phyloP scores from a whole-genome alignment of 352 stramenopile species.

The Phytopythium helicoides region DNA sequence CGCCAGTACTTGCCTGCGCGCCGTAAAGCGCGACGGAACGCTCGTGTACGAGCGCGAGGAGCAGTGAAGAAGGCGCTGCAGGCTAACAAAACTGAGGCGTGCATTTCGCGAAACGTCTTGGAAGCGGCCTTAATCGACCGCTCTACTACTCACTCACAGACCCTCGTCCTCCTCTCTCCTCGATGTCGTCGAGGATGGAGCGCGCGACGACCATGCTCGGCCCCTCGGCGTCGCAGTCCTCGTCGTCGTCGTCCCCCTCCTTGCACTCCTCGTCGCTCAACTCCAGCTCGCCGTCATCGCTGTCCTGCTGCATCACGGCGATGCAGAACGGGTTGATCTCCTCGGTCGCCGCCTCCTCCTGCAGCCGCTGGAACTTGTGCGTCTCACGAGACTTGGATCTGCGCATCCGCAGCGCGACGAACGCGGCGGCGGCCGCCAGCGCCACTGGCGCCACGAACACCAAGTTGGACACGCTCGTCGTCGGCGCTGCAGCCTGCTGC shows the following conservation, averaged over 20 bases:
- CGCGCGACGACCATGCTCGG: constrained; percentile 1
- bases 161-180: constrained; percentile 11
- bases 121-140: background rate
- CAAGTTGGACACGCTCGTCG: constrained; percentile 33
- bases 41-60: constrained; percentile 44
- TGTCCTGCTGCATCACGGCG: constrained; percentile 17
- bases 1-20: constrained; percentile 62
- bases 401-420: constrained; percentile 28
- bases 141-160: background rate
- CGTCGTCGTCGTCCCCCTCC: constrained; percentile 4
- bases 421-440: constrained; percentile 39
- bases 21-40: constrained; percentile 42
- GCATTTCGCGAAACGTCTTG: background rate
- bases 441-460: constrained; percentile 38
- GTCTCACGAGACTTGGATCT: background rate
- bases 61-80: no score
- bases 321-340: constrained; percentile 79
- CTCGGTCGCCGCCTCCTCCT: constrained; percentile 30
- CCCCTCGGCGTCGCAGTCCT: background rate
- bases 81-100: background rate
- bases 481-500: background rate
- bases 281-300: constrained; percentile 29
- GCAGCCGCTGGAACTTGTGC: constrained; percentile 35
- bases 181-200: constrained; percentile 9
- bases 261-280: constrained; percentile 13